Base-by-base conservation (phyloP, 2,329 filamentous ascomycete genomes). In the Ceratocystis colombiana region DNA sequence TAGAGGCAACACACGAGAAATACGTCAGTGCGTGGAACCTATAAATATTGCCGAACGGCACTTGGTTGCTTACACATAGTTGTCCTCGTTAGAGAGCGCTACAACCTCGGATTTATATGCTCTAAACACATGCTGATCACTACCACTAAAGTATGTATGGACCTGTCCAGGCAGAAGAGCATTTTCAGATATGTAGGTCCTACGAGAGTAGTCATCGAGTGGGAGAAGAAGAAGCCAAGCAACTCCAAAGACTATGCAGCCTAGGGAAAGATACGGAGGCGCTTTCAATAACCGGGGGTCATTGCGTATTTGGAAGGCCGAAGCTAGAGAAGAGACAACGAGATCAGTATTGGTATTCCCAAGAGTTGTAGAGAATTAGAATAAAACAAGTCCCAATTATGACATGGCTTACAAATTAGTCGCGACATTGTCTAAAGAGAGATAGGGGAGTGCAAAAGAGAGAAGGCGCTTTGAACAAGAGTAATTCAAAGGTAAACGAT, bases 101-200 rank as follows among this genome's bases (percentile, higher is more conserved):
- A 88, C 84, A 63, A 96, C 80, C 77, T 97, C 94, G 73, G 90
- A 86, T 72, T 88, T 85, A 75, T 95, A 97, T 6, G 90, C 94
- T 61, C 91, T 84, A 73, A 97, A 92, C 70, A 97, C 84, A 75
- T 96, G 89, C 78, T 97, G 92, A 74, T 99, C 94, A 75, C 90
- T 96, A 20, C 94, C 94, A 5, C 89, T 87, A 74, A 99, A 99
- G 76, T 99, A 99, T 1, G 94, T 96, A 77, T 97, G 93, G 7
- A 97, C 94, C 76, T 99, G 94, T 1, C 92, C 94, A 0, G 94
- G 94, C 15, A 99, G 80, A 44, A 99, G 84, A 10, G 94, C 94
- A 75, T 99, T 99, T 76, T 99, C 94, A 55, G 93, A 97, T 67
- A 99, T 94, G 76, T 99, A 99, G 0, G 93, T 99, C 68, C 84